A percentile compares a stretch with the other conserved stretches of the same genome.
Conservation (phyloP, 169 alveolate genomes). For the Plasmodium gaboni region DNA sequence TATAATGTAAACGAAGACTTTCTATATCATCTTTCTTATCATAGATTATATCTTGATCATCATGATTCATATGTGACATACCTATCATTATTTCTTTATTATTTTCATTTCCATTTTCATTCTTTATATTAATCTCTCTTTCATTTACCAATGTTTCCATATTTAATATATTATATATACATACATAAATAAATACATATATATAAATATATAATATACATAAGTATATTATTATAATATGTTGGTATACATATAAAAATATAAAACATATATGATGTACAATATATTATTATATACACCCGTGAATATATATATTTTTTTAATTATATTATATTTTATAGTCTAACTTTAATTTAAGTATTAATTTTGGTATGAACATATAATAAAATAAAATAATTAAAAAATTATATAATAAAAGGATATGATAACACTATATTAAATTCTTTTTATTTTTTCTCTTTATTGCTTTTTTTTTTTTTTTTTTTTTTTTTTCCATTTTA, state of each 20-base stretch:
- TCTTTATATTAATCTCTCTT: conserved; percentile 9
- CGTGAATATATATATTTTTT: no score
- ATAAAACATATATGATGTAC: no score
- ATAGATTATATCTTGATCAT: conserved; percentile 7
- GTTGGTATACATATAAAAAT: not conserved
- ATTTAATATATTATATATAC: not conserved
- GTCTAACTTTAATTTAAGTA: no score
- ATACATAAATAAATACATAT: conserved; percentile 11
- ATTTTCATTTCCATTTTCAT: conserved; percentile 39
- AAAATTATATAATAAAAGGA: no score
- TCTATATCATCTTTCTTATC: conserved; percentile 55
- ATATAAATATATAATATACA: conserved; percentile 9
- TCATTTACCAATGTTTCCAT: conserved; percentile 54
- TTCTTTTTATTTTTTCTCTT: no score
- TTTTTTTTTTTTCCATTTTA: no score
- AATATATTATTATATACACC: no score
- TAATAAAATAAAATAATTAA: no score
- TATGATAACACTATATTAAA: no score
- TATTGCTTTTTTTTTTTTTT: no score
- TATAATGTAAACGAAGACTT: conserved; percentile 4
- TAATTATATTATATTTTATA: no score
- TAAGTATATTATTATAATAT: not conserved
- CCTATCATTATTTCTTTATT: conserved; percentile 7
- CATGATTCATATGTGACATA: not conserved
- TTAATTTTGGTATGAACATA: no score